phyloP scores from a whole-genome alignment of 164 flowering plant genomes.

The Macadamia tetraphylla region DNA sequence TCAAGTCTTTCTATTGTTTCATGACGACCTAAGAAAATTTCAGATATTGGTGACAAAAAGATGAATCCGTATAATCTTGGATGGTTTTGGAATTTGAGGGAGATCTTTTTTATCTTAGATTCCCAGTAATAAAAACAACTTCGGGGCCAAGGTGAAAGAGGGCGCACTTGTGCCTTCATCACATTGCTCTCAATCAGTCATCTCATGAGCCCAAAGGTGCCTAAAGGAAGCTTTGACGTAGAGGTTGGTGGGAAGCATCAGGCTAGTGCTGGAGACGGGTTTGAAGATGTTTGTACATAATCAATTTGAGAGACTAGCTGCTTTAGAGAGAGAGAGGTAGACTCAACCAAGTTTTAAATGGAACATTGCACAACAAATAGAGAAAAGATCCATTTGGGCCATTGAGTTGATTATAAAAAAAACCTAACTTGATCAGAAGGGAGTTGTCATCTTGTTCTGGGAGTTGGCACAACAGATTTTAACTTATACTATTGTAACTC shows the following conservation, averaged over 20 bases:
- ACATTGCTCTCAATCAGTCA: slow-evolving; percentile 10
- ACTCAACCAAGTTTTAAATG: slow-evolving; percentile 28
- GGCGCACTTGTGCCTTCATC: slow-evolving; percentile 16
- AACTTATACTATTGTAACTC: not conserved
- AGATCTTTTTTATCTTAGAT: slow-evolving; percentile 47
- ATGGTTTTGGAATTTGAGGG: slow-evolving; percentile 34
- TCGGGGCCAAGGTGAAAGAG: slow-evolving; percentile 41
- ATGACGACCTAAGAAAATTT: slow-evolving; percentile 89
- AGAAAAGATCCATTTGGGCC: slow-evolving; percentile 21
- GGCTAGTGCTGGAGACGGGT: slow-evolving; percentile 49
- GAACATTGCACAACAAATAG: slow-evolving; percentile 15
- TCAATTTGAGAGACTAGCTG: slow-evolving; percentile 35
- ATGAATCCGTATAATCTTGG: slow-evolving; percentile 64
- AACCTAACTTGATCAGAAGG: not conserved
- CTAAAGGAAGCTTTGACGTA: slow-evolving; percentile 42
- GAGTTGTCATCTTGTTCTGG: not conserved
- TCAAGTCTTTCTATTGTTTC: slow-evolving; percentile 14
- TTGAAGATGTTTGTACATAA: slow-evolving; percentile 45
- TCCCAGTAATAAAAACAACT: slow-evolving; percentile 48
- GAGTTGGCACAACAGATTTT: not conserved
- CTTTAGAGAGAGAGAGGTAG: slow-evolving; percentile 36
- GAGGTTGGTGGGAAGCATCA: slow-evolving; percentile 50
- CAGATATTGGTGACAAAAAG: slow-evolving; percentile 50
- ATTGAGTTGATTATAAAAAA: slow-evolving; percentile 5
- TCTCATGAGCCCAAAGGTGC: slow-evolving; percentile 38